Evolutionary conservation across 139 green algal species (phyloP).

Genomic region (Chlorella vulgaris): DNA sequence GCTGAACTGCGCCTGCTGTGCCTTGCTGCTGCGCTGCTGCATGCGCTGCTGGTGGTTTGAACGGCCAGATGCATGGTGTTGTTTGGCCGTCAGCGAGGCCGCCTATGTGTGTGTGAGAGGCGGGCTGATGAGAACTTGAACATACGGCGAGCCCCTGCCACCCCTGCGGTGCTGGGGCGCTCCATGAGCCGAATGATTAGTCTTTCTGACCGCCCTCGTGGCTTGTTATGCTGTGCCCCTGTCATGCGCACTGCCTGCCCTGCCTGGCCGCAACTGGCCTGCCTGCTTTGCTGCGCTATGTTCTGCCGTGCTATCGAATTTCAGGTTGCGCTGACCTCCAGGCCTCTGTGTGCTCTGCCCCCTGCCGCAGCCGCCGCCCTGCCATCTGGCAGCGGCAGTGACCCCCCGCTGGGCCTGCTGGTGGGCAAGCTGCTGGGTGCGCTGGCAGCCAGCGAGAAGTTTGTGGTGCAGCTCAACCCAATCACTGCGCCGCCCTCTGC

Average conservation of each 20-base stretch:
- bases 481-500: neutral
- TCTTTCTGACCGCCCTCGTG: constrained; percentile 12
- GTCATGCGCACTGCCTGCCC: no score
- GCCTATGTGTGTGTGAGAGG: no score
- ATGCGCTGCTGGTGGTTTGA: no score
- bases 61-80: no score
- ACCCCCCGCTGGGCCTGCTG: constrained; percentile 61
- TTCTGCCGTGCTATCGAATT: neutral
- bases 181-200: constrained; percentile 13
- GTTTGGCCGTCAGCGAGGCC: no score
- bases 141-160: neutral
- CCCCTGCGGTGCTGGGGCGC: neutral
- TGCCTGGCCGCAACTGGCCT: neutral
- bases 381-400: constrained; percentile 24
- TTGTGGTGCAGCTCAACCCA: constrained; percentile 69
- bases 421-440: constrained; percentile 82
- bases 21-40: no score
- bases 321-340: neutral
- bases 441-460: constrained; percentile 75
- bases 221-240: neutral
- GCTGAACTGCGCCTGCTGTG: no score
- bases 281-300: neutral
- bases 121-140: neutral
- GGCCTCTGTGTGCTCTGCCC: neutral
- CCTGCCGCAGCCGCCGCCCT: constrained; percentile 33